Conservation (phyloP, 108 stramenopile species). For the Mediolabrus comicus region DNA sequence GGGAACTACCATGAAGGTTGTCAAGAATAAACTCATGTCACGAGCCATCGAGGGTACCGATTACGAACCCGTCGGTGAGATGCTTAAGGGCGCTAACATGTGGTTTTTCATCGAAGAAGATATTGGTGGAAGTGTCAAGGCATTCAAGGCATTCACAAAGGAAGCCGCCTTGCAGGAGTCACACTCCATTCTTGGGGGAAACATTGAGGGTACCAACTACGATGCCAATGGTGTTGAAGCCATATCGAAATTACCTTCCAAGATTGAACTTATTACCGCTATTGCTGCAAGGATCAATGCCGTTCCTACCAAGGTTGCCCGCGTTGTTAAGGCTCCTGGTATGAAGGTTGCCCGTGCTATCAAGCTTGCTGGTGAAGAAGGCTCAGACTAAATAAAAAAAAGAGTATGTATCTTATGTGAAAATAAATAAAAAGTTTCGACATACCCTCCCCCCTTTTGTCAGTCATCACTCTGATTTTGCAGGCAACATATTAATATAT, state of each 20-base stretch:
- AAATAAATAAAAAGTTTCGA: not conserved
- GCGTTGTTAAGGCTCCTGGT: conserved; percentile 87
- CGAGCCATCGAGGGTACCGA: conserved; percentile 82
- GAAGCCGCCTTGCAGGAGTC: conserved; percentile 62
- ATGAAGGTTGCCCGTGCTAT: conserved; percentile 85
- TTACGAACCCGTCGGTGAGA: conserved; percentile 54
- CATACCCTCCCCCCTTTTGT: not conserved
- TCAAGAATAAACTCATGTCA: conserved; percentile 92
- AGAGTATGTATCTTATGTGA: not conserved
- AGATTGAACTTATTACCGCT: conserved; percentile 87
- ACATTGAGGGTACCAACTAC: conserved; percentile 78
- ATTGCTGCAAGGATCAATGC: conserved; percentile 90
- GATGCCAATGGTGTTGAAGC: conserved; percentile 76
- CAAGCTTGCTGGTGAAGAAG: conserved; percentile 80
- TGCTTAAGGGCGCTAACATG: conserved; percentile 87
- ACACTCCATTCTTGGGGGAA: conserved; percentile 76
- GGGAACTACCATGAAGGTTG: conserved; percentile 75
- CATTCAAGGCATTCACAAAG: conserved; percentile 78
- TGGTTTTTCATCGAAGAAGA: conserved; percentile 96
- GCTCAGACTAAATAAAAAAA: not conserved
- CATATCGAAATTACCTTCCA: conserved; percentile 87
- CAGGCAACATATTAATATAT: too few species aligned
- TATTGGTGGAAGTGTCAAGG: conserved; percentile 81
- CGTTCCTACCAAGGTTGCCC: conserved; percentile 94
- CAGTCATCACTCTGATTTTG: not conserved